Evolutionary conservation across 768 basidiomycete genomes (phyloP), one percentile per base, ranked within the genome.

Genomic region (Collybiopsis confluens): DNA sequence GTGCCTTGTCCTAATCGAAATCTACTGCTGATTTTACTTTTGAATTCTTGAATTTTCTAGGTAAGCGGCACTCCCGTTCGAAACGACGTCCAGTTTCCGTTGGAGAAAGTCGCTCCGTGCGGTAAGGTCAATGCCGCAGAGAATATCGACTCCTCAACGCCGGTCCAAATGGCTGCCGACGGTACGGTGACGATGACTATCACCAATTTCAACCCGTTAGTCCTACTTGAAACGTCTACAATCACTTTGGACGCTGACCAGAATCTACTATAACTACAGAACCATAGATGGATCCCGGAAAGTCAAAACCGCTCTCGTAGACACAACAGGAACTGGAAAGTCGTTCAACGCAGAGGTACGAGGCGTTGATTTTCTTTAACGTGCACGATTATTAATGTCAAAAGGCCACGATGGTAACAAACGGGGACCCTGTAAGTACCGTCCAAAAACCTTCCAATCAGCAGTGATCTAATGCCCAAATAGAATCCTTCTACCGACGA

Each of bases 181-280:
- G 71, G 70, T 26, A 45, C 62, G 0, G 67, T 72, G 55, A 54
- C 62, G 6, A 56, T 63, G 24, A 61, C 53, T 35, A 58, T 66
- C 54, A 57, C 44, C 21, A 67, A 73, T 62, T 73, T 72, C 59
- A 72, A 71, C 57, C 62, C 51, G 72, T 73, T 58, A 48, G 67
- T 56, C 21, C 30, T 50, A 33, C 13, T 33, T 33, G 30, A 33
- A 33, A 13, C 13, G 30, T 33, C 5, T 33, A 33, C 40, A n/a
- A n/a, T n/a, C n/a, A n/a, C n/a, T n/a, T n/a, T n/a, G n/a, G n/a
- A 16, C 26, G 51, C 15, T 24, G n/a, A 3, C 24, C 28, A 38
- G 4, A 35, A 27, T 13, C 9, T 16, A 8, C 33, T 28, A 8
- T n/a, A n/a, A n/a, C n/a, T 47, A 27, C 36, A 58, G 59, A 13